A percentile compares a stretch with the other conserved stretches of the same genome.
Conservation (phyloP, 73 alveolate genomes). For the Stentor roeselii region DNA sequence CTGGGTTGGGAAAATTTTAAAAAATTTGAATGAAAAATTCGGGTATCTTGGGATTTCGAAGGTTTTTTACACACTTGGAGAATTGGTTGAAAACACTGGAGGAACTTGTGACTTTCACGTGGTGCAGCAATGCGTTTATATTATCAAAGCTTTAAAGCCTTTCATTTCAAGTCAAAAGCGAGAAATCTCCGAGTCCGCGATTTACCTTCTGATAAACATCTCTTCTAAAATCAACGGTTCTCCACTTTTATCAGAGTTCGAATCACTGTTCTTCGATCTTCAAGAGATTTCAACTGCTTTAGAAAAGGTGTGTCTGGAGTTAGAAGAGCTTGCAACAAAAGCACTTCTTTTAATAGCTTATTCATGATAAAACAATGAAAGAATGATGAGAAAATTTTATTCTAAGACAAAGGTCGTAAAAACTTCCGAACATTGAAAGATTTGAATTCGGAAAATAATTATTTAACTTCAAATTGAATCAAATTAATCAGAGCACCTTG, state of each 20-base stretch:
- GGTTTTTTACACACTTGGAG: not conserved
- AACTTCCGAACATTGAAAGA: too few relatives aligned
- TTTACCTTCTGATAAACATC: not conserved
- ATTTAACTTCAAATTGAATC: too few relatives aligned
- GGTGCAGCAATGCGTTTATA: not conserved
- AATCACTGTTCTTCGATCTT: not conserved
- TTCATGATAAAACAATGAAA: too few relatives aligned
- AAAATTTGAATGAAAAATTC: not conserved
- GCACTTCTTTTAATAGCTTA: too few relatives aligned
- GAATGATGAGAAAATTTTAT: too few relatives aligned
- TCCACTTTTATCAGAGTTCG: not conserved
- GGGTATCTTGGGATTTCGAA: not conserved
- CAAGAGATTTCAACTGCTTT: not conserved
- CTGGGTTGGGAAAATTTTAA: not conserved
- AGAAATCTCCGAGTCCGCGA: not conserved
- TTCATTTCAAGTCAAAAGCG: not conserved
- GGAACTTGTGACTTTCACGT: not conserved
- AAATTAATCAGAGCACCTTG: too few relatives aligned
- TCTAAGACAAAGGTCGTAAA: too few relatives aligned
- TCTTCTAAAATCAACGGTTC: not conserved
- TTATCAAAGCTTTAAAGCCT: not conserved
- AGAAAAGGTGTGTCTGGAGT: not conserved
- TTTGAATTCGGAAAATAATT: too few relatives aligned
- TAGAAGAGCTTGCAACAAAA: not conserved
- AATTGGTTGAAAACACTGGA: not conserved